These are phyloP conservation scores for Tulasnella sp. DNA, from an alignment of 768 basidiomycete species.

Conservation along the genomic window DNA sequence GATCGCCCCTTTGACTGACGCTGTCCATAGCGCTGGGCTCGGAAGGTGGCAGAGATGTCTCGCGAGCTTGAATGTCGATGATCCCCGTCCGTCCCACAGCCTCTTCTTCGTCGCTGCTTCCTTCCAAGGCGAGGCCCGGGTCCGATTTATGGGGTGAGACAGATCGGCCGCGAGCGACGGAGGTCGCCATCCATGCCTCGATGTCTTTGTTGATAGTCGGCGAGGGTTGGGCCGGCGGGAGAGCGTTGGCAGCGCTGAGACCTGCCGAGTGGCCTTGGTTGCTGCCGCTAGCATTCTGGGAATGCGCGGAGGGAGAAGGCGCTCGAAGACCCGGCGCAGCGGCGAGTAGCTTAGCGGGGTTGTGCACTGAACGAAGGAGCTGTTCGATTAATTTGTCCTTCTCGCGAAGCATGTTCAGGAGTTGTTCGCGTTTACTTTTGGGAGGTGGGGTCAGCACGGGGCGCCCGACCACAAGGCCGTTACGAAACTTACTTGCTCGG, in stretches of 20 bases:
- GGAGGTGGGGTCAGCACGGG: neutral
- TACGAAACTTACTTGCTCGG: conserved; percentile 65
- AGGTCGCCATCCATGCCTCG: conserved; percentile 9
- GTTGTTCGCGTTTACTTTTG: conserved; percentile 71
- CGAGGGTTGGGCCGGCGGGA: neutral
- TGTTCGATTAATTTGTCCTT: conserved; percentile 83
- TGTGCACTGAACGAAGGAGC: conserved; percentile 64
- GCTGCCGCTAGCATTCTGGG: neutral
- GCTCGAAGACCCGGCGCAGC: neutral
- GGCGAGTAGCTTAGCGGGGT: conserved; percentile 14
- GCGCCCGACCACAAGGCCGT: neutral
- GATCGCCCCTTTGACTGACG: neutral
- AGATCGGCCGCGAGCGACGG: neutral
- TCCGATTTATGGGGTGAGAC: neutral
- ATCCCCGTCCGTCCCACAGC: neutral
- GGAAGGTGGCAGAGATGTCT: neutral
- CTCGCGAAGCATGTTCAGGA: conserved; percentile 77
- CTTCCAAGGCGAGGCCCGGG: neutral
- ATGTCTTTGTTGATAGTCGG: conserved; percentile 13
- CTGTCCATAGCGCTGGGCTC: conserved; percentile 2
- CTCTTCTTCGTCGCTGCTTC: conserved; percentile 16
- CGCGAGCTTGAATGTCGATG: neutral
- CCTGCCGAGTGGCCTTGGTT: neutral
- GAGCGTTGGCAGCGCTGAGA: neutral
- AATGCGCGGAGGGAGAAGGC: conserved; percentile 1